Conservation (phyloP, 345 rosid genomes). For the Gossypium rotundifolium region DNA sequence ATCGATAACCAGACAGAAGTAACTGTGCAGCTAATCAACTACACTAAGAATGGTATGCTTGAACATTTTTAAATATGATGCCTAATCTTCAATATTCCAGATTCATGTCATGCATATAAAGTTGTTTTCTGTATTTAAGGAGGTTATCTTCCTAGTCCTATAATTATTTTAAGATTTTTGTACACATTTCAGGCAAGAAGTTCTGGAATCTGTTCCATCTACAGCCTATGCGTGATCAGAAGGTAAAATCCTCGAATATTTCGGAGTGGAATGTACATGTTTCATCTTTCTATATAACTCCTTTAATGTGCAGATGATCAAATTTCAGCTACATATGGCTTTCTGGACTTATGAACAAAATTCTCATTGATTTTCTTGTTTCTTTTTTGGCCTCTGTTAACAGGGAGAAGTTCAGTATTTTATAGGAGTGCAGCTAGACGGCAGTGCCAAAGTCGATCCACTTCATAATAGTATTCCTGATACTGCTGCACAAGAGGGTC, state of each 20-base stretch:
- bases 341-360: background rate
- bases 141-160: background rate
- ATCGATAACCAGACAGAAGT: conserved; percentile 86
- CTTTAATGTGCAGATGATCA: background rate
- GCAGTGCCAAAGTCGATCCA: conserved; percentile 90
- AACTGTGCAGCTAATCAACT: conserved; percentile 92
- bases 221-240: conserved; percentile 99
- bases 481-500: conserved; percentile 54
- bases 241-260: conserved; percentile 40
- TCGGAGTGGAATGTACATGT: background rate
- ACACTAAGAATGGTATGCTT: conserved; percentile 77
- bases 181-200: conserved; percentile 68
- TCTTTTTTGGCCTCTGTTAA: conserved; percentile 14
- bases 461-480: conserved; percentile 61
- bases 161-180: background rate
- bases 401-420: conserved; percentile 98
- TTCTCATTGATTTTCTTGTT: background rate
- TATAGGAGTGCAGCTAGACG: conserved; percentile 94
- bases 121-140: background rate
- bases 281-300: background rate
- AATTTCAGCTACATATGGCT: background rate
- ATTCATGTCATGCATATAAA: conserved; percentile 6
- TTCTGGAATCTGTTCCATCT: conserved; percentile 97
- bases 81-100: background rate
- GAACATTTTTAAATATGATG: background rate